Evolutionary conservation across 345 rosid species (phyloP).

Genomic region (Triadica sebifera): DNA sequence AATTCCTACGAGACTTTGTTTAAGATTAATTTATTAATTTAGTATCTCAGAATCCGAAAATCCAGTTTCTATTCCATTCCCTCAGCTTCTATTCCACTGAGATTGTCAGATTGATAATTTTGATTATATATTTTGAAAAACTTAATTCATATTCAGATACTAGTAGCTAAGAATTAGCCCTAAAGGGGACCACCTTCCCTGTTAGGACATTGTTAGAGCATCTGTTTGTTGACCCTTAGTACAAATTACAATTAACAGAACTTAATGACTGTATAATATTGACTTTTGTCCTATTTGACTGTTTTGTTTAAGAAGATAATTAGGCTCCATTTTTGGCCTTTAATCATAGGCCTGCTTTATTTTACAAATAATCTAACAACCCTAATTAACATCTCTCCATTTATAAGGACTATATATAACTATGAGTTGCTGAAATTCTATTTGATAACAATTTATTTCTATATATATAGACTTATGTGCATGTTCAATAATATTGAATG

Average conservation of each 20-base stretch:
- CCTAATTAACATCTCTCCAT: no score
- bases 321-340: no score
- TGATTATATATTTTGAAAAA: background rate
- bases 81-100: constrained; percentile 95
- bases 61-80: constrained; percentile 95
- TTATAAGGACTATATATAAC: no score
- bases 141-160: no score
- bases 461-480: no score
- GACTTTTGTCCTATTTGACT: background rate
- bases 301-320: background rate
- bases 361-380: no score
- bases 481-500: no score
- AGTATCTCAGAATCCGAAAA: constrained; percentile 45
- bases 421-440: no score
- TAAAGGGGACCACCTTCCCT: constrained; percentile 24
- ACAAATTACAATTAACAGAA: background rate
- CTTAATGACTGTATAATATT: background rate
- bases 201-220: background rate
- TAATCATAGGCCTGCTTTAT: no score
- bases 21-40: constrained; percentile 35
- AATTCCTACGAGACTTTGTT: constrained; percentile 15
- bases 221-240: background rate
- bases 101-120: constrained; percentile 53
- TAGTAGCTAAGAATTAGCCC: no score
- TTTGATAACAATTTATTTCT: no score